phyloP scores from a whole-genome alignment of 495 filamentous ascomycete genomes.

The Penicillium maclennaniae region DNA sequence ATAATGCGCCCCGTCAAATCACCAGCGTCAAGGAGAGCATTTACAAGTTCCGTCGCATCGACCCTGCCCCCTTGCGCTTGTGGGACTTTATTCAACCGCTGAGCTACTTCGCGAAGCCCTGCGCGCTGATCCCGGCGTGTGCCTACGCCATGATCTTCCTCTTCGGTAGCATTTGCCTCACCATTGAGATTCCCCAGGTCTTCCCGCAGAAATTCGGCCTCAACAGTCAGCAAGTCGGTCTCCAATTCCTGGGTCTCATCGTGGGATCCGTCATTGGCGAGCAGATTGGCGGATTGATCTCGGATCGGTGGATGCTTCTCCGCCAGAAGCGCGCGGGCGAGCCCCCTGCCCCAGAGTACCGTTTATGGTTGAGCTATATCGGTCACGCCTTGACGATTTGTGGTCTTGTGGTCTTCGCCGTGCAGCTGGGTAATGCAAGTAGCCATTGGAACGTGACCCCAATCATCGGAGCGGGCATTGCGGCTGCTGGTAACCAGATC shows the following conservation, averaged over 20 bases:
- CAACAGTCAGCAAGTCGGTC: slow-evolving; percentile 50
- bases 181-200: slow-evolving; percentile 53
- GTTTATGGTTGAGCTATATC: slow-evolving; percentile 53
- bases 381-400: slow-evolving; percentile 46
- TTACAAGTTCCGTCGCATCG: slow-evolving; percentile 46
- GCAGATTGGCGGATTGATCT: slow-evolving; percentile 49
- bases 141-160: slow-evolving; percentile 53
- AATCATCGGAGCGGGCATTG: slow-evolving; percentile 48
- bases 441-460: slow-evolving; percentile 48
- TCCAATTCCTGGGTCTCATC: slow-evolving; percentile 53
- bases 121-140: slow-evolving; percentile 45
- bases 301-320: slow-evolving; percentile 49
- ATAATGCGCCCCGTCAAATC: slow-evolving; percentile 1
- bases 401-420: slow-evolving; percentile 49
- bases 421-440: slow-evolving; percentile 40
- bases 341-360: slow-evolving; percentile 38
- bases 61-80: slow-evolving; percentile 40
- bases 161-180: slow-evolving; percentile 44
- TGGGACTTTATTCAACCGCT: slow-evolving; percentile 49
- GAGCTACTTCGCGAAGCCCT: slow-evolving; percentile 30
- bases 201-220: slow-evolving; percentile 48
- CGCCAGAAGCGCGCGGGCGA: slow-evolving; percentile 19
- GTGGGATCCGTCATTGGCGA: slow-evolving; percentile 54
- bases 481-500: slow-evolving; percentile 52
- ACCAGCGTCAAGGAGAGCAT: slow-evolving; percentile 23